Conservation (phyloP, 495 filamentous ascomycete genomes). For the Pyrenopolyporus hunteri region DNA sequence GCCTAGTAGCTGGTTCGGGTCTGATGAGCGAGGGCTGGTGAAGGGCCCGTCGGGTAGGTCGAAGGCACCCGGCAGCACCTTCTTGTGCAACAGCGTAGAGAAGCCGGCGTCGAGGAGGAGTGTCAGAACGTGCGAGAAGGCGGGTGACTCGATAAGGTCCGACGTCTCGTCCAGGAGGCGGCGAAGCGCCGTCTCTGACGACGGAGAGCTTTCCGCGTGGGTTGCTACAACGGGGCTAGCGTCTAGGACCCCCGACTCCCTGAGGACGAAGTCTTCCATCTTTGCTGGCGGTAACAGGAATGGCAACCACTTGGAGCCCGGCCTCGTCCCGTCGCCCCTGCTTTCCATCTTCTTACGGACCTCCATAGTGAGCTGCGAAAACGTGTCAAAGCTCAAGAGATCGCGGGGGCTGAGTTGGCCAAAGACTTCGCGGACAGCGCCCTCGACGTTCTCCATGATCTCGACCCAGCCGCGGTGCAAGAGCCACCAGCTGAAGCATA, state of each 20-base stretch:
- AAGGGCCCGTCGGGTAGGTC: conserved; percentile 59
- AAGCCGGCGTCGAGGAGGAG: conserved; percentile 88
- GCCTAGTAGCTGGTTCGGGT: conserved; percentile 36
- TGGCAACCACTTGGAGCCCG: conserved; percentile 72
- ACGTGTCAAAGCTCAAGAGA: conserved; percentile 75
- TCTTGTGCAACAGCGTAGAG: conserved; percentile 76
- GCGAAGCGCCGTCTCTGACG: conserved; percentile 65
- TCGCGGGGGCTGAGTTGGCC: conserved; percentile 85
- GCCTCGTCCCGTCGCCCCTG: conserved; percentile 51
- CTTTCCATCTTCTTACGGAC: conserved; percentile 87
- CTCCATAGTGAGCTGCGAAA: conserved; percentile 78
- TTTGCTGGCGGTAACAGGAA: conserved; percentile 80
- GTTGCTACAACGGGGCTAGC: conserved; percentile 47
- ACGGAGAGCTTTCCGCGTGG: conserved; percentile 20
- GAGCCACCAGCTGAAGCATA: conserved; percentile 98
- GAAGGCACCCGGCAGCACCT: conserved; percentile 79
- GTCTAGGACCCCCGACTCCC: conserved; percentile 77
- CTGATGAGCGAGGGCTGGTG: conserved; percentile 32
- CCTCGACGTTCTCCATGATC: conserved; percentile 77
- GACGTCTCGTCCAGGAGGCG: conserved; percentile 94
- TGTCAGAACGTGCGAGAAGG: conserved; percentile 81
- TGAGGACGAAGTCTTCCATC: conserved; percentile 80
- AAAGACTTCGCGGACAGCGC: conserved; percentile 84
- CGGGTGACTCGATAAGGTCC: conserved; percentile 91
- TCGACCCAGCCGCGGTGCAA: conserved; percentile 88